Percentiles rank a stretch among this genome's conserved stretches.
phyloP scores from a whole-genome alignment of 306 rosid species.

The Rosa rugosa region DNA sequence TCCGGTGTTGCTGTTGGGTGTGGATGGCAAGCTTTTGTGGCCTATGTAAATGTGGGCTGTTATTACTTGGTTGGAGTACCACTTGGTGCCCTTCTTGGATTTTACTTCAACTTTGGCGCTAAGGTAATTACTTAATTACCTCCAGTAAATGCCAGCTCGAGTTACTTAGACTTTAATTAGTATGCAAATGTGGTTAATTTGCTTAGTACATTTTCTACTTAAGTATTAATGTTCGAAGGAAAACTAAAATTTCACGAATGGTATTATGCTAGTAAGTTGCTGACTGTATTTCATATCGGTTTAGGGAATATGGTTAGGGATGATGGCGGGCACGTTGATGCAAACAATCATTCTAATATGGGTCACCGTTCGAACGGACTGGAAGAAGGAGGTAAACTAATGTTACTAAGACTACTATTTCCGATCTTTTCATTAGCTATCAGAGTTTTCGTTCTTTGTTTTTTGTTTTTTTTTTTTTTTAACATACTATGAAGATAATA shows the following conservation, averaged over 20 bases:
- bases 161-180: neutral
- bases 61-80: conserved; percentile 69
- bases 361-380: conserved; percentile 62
- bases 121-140: conserved; percentile 45
- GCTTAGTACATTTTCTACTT: too few relatives aligned
- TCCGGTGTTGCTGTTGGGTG: conserved; percentile 97
- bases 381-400: conserved; percentile 63
- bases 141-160: neutral
- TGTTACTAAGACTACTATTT: too few relatives aligned
- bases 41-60: conserved; percentile 71
- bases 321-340: conserved; percentile 60
- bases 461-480: too few relatives aligned
- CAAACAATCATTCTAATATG: conserved; percentile 62
- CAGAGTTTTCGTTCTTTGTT: too few relatives aligned
- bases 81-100: conserved; percentile 58
- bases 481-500: too few relatives aligned
- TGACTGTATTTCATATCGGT: too few relatives aligned
- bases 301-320: conserved; percentile 82
- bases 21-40: conserved; percentile 92
- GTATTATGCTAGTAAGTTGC: too few relatives aligned
- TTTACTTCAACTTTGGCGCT: conserved; percentile 59
- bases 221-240: too few relatives aligned
- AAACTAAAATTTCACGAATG: too few relatives aligned
- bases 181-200: neutral
- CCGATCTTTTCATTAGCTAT: neutral